Evolutionary conservation across 805 yeast species (phyloP), one percentile per base, ranked within the genome.

Genomic region (Brettanomyces naardenensis): DNA sequence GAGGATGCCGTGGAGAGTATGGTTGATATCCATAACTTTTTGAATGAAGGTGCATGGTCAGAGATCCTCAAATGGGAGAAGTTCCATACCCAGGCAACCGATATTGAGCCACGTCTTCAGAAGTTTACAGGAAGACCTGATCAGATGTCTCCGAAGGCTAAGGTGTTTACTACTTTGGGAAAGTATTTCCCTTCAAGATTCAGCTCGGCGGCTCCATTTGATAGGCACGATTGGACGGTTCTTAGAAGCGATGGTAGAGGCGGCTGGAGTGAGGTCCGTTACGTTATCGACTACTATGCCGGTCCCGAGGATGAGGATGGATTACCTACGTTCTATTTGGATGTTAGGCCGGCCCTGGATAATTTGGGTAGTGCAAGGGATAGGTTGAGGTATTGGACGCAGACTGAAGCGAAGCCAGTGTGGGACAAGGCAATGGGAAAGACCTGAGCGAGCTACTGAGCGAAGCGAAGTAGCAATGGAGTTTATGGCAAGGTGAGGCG

Each of bases 181-280:
- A 70, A 73, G 47, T 19, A 79, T 2, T 82, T 81, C 65, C 97
- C 98, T 1, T 64, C 69, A 13, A 67, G 69, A 9, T 90, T 76
- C 62, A 80, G 77, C 43, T 62, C 79, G 1, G 81, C 81, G 45
- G 86, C 95, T 4, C 99, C 99, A 5, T 92, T 92, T 53, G 99
- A 92, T 60, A 78, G 99, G 58, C 99, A 92, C 53, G 99, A 92
- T 63, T 92, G 99, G 99, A 83, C 95, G 3, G 95, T 92, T 4
- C 67, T 90, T 48, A 72, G 98, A 52, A 68, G 75, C 10, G 61
- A 59, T 36, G 75, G 75, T 3, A 32, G 53, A 14, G 58, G 67
- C 14, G 68, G 65, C 15, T 83, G 89, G 84, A 65, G 69, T 36
- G 65, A 78, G 48, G 88, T 92, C 17, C 72, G 98, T 44, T 92